These are phyloP conservation scores for Cordia subcordata DNA, from an alignment of 257 asterid genomes.

Conservation along the genomic window DNA sequence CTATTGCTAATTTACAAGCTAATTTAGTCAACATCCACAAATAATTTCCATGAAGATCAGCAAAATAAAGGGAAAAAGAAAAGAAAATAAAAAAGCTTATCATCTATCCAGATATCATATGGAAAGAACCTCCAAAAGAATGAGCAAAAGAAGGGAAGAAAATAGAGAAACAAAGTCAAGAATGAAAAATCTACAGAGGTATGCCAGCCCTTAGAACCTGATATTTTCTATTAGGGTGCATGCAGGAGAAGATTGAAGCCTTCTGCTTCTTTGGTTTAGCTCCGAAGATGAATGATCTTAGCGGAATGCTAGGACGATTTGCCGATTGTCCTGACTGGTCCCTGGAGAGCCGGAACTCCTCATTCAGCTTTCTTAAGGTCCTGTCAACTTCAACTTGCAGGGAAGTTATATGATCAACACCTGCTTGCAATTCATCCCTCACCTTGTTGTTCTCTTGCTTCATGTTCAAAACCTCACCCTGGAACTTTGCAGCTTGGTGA, in stretches of 20 bases:
- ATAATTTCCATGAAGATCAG: too few relatives aligned
- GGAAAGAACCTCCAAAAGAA: slow-evolving; percentile 5
- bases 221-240: slow-evolving; percentile 49
- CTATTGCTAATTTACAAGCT: background rate
- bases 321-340: slow-evolving; percentile 38
- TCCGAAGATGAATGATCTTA: slow-evolving; percentile 73
- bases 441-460: slow-evolving; percentile 91
- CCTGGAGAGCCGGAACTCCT: slow-evolving; percentile 55
- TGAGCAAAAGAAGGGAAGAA: slow-evolving; percentile 5
- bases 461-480: slow-evolving; percentile 90
- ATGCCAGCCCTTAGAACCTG: slow-evolving; percentile 55
- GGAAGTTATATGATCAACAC: slow-evolving; percentile 49
- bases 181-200: slow-evolving; percentile 20
- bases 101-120: background rate
- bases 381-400: slow-evolving; percentile 63
- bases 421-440: slow-evolving; percentile 66
- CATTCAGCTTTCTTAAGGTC: slow-evolving; percentile 51
- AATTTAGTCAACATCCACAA: background rate
- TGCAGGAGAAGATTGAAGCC: slow-evolving; percentile 65
- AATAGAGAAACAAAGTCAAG: slow-evolving; percentile 13
- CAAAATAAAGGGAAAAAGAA: background rate
- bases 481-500: slow-evolving; percentile 93
- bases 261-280: slow-evolving; percentile 54
- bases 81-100: background rate
- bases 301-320: slow-evolving; percentile 49